These are phyloP conservation scores for Apiospora kogelbergensis DNA, from an alignment of 2,329 filamentous ascomycete species.

Conservation along the genomic window DNA sequence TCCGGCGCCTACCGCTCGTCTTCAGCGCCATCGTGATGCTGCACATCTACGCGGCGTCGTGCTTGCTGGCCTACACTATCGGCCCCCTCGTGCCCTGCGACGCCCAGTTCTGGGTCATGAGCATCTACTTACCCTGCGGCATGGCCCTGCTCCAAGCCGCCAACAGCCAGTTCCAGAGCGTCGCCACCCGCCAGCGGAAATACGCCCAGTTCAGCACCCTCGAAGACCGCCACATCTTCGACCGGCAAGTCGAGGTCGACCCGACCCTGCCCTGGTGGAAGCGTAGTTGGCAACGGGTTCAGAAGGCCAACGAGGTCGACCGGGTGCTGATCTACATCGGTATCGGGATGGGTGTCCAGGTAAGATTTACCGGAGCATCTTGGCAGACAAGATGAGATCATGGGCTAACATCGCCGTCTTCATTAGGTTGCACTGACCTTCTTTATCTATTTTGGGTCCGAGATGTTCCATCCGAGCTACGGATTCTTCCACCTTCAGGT, in stretches of 20 bases:
- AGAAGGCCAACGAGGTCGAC: conserved; percentile 42
- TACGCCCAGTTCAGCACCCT: conserved; percentile 29
- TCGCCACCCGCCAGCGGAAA: conserved; percentile 54
- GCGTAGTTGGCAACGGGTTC: conserved; percentile 31
- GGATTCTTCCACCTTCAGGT: conserved; percentile 63
- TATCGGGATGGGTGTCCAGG: conserved; percentile 50
- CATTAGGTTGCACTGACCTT: conserved; percentile 56
- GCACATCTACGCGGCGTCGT: conserved; percentile 21
- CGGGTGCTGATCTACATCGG: conserved; percentile 51
- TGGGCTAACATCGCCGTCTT: too few species aligned
- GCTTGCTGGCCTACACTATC: conserved; percentile 33
- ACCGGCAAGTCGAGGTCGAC: conserved; percentile 20
- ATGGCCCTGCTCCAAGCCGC: conserved; percentile 66
- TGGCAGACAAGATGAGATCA: too few species aligned
- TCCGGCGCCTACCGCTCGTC: conserved; percentile 28
- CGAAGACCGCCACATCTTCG: conserved; percentile 16
- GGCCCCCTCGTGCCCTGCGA: conserved; percentile 45
- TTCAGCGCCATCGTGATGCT: conserved; percentile 25
- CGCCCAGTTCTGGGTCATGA: conserved; percentile 67
- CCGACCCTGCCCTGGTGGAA: conserved; percentile 13
- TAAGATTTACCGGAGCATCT: too few species aligned
- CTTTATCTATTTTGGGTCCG: conserved; percentile 62
- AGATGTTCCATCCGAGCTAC: conserved; percentile 63
- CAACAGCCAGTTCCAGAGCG: conserved; percentile 59
- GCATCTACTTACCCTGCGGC: conserved; percentile 62